Conservation (phyloP, 495 filamentous ascomycete species). For the Aspergillus steynii region DNA sequence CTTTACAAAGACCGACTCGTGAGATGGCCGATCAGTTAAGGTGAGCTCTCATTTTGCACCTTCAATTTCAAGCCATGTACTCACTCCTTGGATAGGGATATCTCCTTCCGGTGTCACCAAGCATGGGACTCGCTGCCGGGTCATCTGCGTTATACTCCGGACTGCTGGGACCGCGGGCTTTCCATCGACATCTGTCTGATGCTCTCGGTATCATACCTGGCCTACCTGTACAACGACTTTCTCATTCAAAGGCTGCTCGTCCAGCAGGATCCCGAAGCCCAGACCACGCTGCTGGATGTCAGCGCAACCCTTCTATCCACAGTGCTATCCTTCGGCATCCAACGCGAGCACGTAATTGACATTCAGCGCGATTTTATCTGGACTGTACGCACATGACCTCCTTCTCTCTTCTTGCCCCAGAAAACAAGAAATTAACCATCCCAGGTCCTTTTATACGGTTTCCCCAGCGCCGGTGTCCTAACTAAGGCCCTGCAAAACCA, state of each 20-base stretch:
- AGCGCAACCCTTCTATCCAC: slow-evolving; percentile 38
- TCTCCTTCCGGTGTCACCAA: slow-evolving; percentile 35
- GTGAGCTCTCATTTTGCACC: slow-evolving; percentile 5
- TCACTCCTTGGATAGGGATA: slow-evolving; percentile 19
- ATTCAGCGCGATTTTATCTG: slow-evolving; percentile 27
- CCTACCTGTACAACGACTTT: slow-evolving; percentile 46
- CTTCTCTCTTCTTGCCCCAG: not conserved
- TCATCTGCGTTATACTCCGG: slow-evolving; percentile 34
- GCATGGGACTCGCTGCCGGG: slow-evolving; percentile 37
- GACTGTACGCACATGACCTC: slow-evolving; percentile 18
- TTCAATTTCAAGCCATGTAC: not conserved
- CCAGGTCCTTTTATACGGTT: slow-evolving; percentile 44
- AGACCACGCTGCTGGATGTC: slow-evolving; percentile 36
- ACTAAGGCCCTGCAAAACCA: slow-evolving; percentile 46
- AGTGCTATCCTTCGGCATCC: slow-evolving; percentile 38
- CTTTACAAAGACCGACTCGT: slow-evolving; percentile 36
- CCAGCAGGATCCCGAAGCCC: slow-evolving; percentile 35
- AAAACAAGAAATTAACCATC: slow-evolving; percentile 19
- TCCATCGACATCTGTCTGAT: slow-evolving; percentile 31
- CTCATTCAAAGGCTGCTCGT: slow-evolving; percentile 46
- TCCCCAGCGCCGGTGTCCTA: slow-evolving; percentile 45
- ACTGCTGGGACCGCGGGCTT: slow-evolving; percentile 23
- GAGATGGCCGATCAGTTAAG: slow-evolving; percentile 28
- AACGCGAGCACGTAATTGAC: slow-evolving; percentile 42
- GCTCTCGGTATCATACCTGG: slow-evolving; percentile 34